A percentile compares a stretch with the other conserved stretches of the same genome.
phyloP scores from a whole-genome alignment of 2,329 filamentous ascomycete species.

The Microdochium trichocladiopsis region DNA sequence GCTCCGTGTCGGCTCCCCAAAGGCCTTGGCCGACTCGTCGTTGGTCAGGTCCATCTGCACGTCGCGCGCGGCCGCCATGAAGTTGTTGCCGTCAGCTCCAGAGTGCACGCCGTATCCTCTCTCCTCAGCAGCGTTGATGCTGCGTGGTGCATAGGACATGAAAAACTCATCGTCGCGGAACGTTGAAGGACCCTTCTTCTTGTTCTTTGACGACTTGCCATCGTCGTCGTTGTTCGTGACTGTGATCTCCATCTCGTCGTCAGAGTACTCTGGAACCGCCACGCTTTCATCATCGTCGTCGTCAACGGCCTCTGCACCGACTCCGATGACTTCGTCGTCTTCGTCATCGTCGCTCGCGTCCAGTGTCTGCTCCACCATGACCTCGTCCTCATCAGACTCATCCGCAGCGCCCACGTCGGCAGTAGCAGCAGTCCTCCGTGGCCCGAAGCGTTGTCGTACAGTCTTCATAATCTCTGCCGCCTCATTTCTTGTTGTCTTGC shows the following conservation, averaged over 20 bases:
- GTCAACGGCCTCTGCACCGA: constrained; percentile 24
- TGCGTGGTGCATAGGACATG: constrained; percentile 90
- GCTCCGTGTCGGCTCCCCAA: constrained; percentile 67
- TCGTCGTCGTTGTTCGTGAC: constrained; percentile 49
- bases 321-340: constrained; percentile 27
- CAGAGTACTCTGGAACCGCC: constrained; percentile 38
- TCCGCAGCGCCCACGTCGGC: constrained; percentile 5
- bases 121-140: constrained; percentile 76
- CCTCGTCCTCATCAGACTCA: constrained; percentile 8
- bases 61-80: constrained; percentile 79
- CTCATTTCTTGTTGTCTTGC: constrained; percentile 52
- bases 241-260: constrained; percentile 64
- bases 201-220: constrained; percentile 22
- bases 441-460: constrained; percentile 62
- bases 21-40: constrained; percentile 75
- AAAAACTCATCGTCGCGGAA: constrained; percentile 86
- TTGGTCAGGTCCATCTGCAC: constrained; percentile 89
- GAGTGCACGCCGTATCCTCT: constrained; percentile 90
- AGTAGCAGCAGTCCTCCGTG: constrained; percentile 35
- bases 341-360: constrained; percentile 19
- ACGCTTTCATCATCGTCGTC: constrained; percentile 46
- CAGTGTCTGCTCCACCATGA: not conserved
- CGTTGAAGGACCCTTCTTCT: constrained; percentile 50
- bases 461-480: constrained; percentile 72
- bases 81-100: constrained; percentile 67